Conservation (phyloP, 192 early-diverging fungal species). For the Diversispora eburnea region DNA sequence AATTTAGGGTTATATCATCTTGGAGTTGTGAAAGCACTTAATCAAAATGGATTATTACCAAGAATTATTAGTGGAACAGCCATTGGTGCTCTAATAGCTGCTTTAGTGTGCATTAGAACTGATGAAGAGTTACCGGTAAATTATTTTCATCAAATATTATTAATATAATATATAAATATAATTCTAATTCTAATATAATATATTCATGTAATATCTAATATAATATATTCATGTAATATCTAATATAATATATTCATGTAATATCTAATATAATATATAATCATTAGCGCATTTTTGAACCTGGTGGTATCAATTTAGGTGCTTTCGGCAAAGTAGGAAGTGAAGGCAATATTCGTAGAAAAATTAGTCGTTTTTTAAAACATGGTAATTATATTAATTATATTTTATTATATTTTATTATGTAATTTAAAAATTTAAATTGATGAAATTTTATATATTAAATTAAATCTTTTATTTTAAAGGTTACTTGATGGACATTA, state of each 20-base stretch:
- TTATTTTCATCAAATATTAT: too few species aligned
- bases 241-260: not conserved
- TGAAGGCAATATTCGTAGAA: slow-evolving; percentile 57
- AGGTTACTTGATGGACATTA: slow-evolving; percentile 72
- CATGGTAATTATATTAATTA: slow-evolving; percentile 43
- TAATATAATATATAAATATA: too few species aligned
- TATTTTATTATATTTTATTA: not conserved
- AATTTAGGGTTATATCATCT: slow-evolving; percentile 63
- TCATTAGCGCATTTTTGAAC: slow-evolving; percentile 45
- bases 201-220: not conserved
- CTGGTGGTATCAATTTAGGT: slow-evolving; percentile 61
- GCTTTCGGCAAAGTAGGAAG: slow-evolving; percentile 60
- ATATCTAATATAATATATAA: not conserved
- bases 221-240: not conserved
- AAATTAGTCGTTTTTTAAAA: slow-evolving; percentile 63
- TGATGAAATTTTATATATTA: not conserved
- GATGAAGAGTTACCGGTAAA: slow-evolving; percentile 65
- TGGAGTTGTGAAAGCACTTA: slow-evolving; percentile 74
- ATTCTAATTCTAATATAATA: too few species aligned
- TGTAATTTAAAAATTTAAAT: not conserved
- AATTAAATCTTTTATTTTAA: not conserved
- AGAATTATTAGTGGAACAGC: slow-evolving; percentile 75
- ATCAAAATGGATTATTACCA: slow-evolving; percentile 60
- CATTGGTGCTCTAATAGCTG: slow-evolving; percentile 70
- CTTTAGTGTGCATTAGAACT: slow-evolving; percentile 70